phyloP scores from a whole-genome alignment of 2,329 filamentous ascomycete genomes.

The Alternaria gansuensis region DNA sequence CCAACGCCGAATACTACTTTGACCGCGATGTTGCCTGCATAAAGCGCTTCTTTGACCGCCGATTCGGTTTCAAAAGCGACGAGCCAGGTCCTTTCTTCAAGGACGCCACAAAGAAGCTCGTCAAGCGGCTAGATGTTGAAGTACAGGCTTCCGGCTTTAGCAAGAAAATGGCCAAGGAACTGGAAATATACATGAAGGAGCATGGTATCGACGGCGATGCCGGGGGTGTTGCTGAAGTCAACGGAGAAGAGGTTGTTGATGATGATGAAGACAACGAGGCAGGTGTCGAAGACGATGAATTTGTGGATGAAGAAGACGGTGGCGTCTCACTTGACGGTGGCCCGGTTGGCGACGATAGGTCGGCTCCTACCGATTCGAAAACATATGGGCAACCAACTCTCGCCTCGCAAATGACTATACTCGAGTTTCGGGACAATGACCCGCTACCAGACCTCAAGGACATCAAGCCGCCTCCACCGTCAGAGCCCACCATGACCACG shows the following conservation, averaged over 20 bases:
- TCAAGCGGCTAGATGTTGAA: slow-evolving; percentile 80
- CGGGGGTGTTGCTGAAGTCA: slow-evolving; percentile 41
- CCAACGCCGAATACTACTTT: slow-evolving; percentile 96
- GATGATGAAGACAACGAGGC: slow-evolving; percentile 19
- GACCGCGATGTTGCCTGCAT: slow-evolving; percentile 95
- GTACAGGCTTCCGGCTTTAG: slow-evolving; percentile 95
- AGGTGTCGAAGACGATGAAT: slow-evolving; percentile 10
- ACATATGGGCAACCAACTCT: slow-evolving; percentile 24
- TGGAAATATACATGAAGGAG: slow-evolving; percentile 87
- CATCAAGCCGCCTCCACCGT: slow-evolving; percentile 33
- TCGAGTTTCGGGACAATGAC: slow-evolving; percentile 50
- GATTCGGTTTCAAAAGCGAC: slow-evolving; percentile 86
- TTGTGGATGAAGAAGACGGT: slow-evolving; percentile 15
- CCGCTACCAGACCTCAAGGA: slow-evolving; percentile 46
- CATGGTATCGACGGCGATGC: slow-evolving; percentile 67
- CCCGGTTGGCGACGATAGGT: slow-evolving; percentile 9
- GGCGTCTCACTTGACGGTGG: slow-evolving; percentile 14
- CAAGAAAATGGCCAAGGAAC: slow-evolving; percentile 93
- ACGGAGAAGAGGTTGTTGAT: slow-evolving; percentile 32
- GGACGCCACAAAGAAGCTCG: slow-evolving; percentile 77
- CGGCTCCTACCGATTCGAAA: slow-evolving; percentile 3
- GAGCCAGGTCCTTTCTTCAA: slow-evolving; percentile 85
- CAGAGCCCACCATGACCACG: slow-evolving; percentile 42
- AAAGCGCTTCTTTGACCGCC: slow-evolving; percentile 89
- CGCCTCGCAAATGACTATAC: slow-evolving; percentile 48